Evolutionary conservation across 1,284 basidiomycete genomes (phyloP).

Genomic region (Malassezia psittaci): DNA sequence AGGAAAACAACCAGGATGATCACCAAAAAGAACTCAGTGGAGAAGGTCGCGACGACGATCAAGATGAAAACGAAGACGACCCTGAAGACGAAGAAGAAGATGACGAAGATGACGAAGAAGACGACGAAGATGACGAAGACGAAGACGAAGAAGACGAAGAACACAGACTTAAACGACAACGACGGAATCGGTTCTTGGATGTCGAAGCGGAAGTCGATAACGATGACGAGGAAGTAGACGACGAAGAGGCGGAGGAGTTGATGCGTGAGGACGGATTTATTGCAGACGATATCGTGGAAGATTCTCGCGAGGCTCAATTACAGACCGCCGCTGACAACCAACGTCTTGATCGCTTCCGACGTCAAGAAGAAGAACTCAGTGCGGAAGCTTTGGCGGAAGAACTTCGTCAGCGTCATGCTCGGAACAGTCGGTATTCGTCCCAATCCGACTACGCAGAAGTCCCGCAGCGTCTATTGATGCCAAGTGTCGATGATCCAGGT

Average conservation of each 20-base stretch:
- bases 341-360: constrained; percentile 63
- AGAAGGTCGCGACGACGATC: constrained; percentile 15
- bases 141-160: constrained; percentile 23
- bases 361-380: constrained; percentile 70
- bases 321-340: constrained; percentile 59
- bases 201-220: constrained; percentile 77
- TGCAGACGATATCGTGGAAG: constrained; percentile 57
- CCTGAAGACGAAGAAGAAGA: constrained; percentile 31
- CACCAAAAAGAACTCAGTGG: neutral
- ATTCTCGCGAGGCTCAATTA: constrained; percentile 57
- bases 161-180: constrained; percentile 29
- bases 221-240: constrained; percentile 50
- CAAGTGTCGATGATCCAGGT: constrained; percentile 85
- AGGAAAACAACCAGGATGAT: neutral
- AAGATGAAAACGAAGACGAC: constrained; percentile 23
- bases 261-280: constrained; percentile 61
- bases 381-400: constrained; percentile 77
- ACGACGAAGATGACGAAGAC: constrained; percentile 31
- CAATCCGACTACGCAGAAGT: constrained; percentile 60
- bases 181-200: constrained; percentile 73
- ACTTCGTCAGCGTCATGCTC: constrained; percentile 67
- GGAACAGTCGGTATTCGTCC: constrained; percentile 48
- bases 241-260: constrained; percentile 46
- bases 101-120: constrained; percentile 38
- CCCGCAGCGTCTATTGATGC: constrained; percentile 91